Evolutionary conservation across 805 yeast genomes (phyloP), one percentile per base, ranked within the genome.

Genomic region (Vanderwaltozyma tropicalis): DNA sequence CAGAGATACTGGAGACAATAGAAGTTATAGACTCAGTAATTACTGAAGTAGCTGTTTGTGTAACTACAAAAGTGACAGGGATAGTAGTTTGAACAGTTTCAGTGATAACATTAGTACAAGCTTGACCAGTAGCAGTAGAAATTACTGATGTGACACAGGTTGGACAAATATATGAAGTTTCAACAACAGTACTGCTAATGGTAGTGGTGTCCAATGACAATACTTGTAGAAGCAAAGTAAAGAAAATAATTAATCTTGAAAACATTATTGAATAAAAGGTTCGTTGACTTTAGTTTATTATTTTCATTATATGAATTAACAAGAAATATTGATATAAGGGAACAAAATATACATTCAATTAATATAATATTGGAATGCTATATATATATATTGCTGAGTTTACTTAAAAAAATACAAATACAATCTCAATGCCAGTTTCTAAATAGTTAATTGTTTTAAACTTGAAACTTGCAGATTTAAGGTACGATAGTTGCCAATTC

Each of bases 151-250:
- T 31, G 8, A 12, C 14, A 24, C 38, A 35, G 12, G 28, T 12
- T 4, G 38, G 38, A 24, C 38, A 35, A 22, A 28, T n/a, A 11
- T 27, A 21, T 16, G 38, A 35, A 17, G 34, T 35, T 5, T 12
- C 18, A 11, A 22, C 34, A 5, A 13, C 22, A 16, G 21, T 15
- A 10, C 14, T 10, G 9, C 15, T 6, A 16, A 35, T n/a, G 3
- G 39, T 35, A 4, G 39, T 35, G 4, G 39, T 30, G 25, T 30
- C 34, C 26, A 31, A 14, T 2, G 30, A 21, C 5, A 35, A 25
- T 11, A 31, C 34, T 24, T 4, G 5, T 18, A 19, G 5, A 17
- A 19, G 8, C 5, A 17, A 17, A 12, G 32, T 29, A 14, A 7
- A 6, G 12, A 29, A 11, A 19, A 29, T 12, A 17, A 14, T 10